Percentiles rank a stretch among this genome's conserved stretches.
Conservation (phyloP, 2,329 filamentous ascomycete genomes). For the Trichocomaceae sp. region DNA sequence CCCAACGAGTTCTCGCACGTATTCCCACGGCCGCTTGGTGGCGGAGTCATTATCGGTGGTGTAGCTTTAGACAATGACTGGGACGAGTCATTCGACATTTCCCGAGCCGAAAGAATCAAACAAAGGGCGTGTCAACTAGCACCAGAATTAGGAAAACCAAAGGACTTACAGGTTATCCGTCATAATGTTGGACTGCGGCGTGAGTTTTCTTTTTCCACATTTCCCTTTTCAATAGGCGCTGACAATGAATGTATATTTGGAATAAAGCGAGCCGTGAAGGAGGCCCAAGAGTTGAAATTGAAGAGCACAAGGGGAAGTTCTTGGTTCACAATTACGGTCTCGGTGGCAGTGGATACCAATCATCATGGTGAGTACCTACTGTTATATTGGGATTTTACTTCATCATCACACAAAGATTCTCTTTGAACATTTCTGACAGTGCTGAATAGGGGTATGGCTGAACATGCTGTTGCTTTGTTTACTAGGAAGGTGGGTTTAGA, state of each 20-base stretch:
- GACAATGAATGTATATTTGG: not conserved
- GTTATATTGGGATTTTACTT: not conserved
- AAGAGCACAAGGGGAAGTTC: conserved; percentile 3
- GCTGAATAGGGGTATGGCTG: conserved; percentile 11
- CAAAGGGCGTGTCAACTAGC: conserved; percentile 9
- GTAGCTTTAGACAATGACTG: conserved; percentile 8
- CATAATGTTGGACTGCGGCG: conserved; percentile 11
- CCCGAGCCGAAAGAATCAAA: conserved; percentile 4
- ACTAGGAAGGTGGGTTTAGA: not conserved
- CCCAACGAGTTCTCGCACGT: conserved; percentile 11
- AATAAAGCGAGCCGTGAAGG: conserved; percentile 7
- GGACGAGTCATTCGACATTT: conserved; percentile 8
- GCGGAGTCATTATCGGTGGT: conserved; percentile 11
- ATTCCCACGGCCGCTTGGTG: conserved; percentile 10
- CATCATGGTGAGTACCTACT: conserved; percentile 9
- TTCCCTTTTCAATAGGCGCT: not conserved
- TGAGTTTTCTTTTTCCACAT: not conserved
- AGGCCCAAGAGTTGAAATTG: conserved; percentile 12
- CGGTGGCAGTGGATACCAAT: conserved; percentile 12
- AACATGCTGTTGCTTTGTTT: conserved; percentile 11
- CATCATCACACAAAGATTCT: not conserved
- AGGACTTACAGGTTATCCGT: conserved; percentile 8
- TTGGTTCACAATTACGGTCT: conserved; percentile 11
- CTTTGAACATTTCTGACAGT: not conserved
- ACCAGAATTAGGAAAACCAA: conserved; percentile 8